Conservation (phyloP, 2,329 filamentous ascomycete species). For the Xylariaceae sp. region DNA sequence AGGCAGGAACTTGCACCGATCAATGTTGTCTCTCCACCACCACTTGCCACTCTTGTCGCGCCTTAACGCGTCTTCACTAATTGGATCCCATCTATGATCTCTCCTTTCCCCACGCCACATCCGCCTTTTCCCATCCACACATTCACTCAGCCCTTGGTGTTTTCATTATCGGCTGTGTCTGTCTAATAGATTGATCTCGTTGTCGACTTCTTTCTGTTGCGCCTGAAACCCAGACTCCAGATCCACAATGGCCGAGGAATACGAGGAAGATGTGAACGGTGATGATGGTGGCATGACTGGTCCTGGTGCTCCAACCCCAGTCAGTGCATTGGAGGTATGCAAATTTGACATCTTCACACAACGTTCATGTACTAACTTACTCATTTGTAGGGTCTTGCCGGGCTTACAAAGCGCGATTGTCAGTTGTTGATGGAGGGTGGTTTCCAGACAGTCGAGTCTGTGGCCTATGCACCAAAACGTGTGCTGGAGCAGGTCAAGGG, state of each 20-base stretch:
- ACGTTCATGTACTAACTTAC: not conserved
- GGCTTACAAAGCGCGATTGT: conserved; percentile 91
- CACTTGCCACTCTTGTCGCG: conserved; percentile 19
- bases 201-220: not conserved
- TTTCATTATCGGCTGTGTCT: not conserved
- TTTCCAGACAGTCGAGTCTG: conserved; percentile 90
- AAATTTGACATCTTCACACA: not conserved
- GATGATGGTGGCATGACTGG: conserved; percentile 74
- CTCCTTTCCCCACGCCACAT: not conserved
- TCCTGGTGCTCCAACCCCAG: conserved; percentile 89
- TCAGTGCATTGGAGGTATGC: conserved; percentile 78
- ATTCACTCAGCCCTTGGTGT: not conserved
- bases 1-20: not conserved
- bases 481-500: conserved; percentile 93
- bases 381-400: conserved; percentile 67
- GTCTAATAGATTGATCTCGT: not conserved
- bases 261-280: conserved; percentile 60
- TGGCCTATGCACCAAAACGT: conserved; percentile 85
- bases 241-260: conserved; percentile 51
- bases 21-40: conserved; percentile 23
- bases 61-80: conserved; percentile 15
- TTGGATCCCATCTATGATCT: no score
- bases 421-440: conserved; percentile 89
- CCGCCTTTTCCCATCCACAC: not conserved
- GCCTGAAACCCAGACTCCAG: no score